Conservation (phyloP, 176 grass and related monocot genomes). For the Saccharum officinarum region DNA sequence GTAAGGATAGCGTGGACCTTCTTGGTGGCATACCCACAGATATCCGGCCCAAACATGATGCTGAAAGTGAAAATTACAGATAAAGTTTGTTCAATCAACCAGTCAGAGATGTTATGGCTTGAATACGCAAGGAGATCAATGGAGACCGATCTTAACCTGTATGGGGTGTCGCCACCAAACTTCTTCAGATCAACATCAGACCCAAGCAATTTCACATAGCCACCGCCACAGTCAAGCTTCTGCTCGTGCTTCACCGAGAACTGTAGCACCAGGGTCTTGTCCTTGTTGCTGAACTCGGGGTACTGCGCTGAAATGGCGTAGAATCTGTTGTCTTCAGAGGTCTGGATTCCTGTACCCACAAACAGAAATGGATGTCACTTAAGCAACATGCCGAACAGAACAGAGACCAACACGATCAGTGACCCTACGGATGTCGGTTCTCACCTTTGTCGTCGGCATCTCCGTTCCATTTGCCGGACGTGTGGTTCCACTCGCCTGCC, state of each 20-base stretch:
- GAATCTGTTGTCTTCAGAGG: conserved; percentile 90
- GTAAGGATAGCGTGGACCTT: conserved; percentile 82
- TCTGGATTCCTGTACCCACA: conserved; percentile 73
- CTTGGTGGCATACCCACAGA: conserved; percentile 92
- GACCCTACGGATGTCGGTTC: neutral
- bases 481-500: conserved; percentile 76
- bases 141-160: conserved; percentile 49
- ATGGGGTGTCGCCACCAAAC: conserved; percentile 89
- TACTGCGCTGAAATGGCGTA: conserved; percentile 89
- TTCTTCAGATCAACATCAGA: conserved; percentile 95
- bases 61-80: conserved; percentile 34
- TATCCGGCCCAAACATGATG: conserved; percentile 96
- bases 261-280: conserved; percentile 84
- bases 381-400: neutral
- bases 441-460: conserved; percentile 80
- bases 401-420: neutral
- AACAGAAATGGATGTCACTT: neutral
- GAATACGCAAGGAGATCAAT: neutral
- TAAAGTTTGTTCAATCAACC: neutral
- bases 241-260: conserved; percentile 97
- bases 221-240: conserved; percentile 93
- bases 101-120: neutral
- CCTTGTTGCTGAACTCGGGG: conserved; percentile 85
- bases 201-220: conserved; percentile 85
- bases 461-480: conserved; percentile 81